Evolutionary conservation across 108 stramenopile species (phyloP).

Genomic region (Asterionellopsis glacialis): DNA sequence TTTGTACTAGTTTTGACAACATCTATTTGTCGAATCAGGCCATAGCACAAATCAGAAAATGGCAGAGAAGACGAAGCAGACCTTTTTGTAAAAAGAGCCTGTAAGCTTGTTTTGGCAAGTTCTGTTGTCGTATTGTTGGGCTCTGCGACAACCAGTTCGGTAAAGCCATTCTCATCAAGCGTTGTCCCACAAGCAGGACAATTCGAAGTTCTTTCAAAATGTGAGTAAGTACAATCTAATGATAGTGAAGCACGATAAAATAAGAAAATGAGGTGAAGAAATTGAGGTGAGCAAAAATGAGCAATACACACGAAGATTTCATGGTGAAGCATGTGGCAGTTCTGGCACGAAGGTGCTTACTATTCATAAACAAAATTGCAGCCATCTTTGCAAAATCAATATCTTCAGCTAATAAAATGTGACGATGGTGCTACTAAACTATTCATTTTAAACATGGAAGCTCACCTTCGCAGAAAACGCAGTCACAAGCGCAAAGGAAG

Average conservation of each 20-base stretch:
- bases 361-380: neutral
- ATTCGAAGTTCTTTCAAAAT: slow-evolving; percentile 53
- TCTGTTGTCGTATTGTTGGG: slow-evolving; percentile 29
- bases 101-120: slow-evolving; percentile 39
- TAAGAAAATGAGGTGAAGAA: slow-evolving; percentile 1
- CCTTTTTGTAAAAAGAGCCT: slow-evolving; percentile 24
- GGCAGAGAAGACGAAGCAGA: slow-evolving; percentile 11
- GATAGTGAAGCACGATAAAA: slow-evolving; percentile 3
- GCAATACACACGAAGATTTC: neutral
- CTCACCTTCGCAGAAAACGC: slow-evolving; percentile 79
- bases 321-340: too few species aligned
- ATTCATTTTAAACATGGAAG: neutral
- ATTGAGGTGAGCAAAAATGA: neutral
- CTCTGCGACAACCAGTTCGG: slow-evolving; percentile 67
- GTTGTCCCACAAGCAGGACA: slow-evolving; percentile 57
- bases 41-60: slow-evolving; percentile 25
- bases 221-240: slow-evolving; percentile 71
- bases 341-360: too few species aligned
- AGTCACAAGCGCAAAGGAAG: slow-evolving; percentile 73
- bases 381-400: neutral
- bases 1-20: slow-evolving; percentile 41
- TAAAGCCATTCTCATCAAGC: slow-evolving; percentile 62
- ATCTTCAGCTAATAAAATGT: neutral
- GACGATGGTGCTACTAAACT: neutral
- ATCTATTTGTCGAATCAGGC: slow-evolving; percentile 36